Conservation (phyloP, 192 early-diverging fungal genomes). For the Coemansia sp. region DNA sequence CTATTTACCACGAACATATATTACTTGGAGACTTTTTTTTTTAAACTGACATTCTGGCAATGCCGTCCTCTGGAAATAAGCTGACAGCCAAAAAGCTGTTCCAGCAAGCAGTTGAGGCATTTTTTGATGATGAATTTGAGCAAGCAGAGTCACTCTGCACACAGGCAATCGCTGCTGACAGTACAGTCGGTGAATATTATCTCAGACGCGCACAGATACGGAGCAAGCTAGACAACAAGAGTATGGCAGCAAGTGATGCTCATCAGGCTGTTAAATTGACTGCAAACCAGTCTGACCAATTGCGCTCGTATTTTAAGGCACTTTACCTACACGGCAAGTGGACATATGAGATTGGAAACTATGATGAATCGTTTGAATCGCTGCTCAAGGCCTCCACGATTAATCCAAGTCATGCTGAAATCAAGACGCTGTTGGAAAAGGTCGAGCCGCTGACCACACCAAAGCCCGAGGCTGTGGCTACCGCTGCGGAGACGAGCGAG, state of each 20-base stretch:
- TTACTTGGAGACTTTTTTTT: neutral
- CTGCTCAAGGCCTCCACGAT: conserved; percentile 60
- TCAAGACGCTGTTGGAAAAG: conserved; percentile 34
- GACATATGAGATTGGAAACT: conserved; percentile 58
- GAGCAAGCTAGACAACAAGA: conserved; percentile 62
- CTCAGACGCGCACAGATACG: conserved; percentile 66
- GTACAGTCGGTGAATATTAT: conserved; percentile 61
- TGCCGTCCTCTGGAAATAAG: conserved; percentile 14
- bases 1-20: neutral
- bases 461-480: conserved; percentile 25
- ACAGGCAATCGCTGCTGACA: conserved; percentile 63
- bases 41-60: neutral
- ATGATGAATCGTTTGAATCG: conserved; percentile 59
- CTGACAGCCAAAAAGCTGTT: conserved; percentile 32
- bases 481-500: neutral
- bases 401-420: conserved; percentile 55
- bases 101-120: conserved; percentile 69
- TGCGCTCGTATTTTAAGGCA: conserved; percentile 63
- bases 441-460: conserved; percentile 47
- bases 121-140: conserved; percentile 77
- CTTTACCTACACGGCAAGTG: conserved; percentile 63
- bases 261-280: conserved; percentile 58
- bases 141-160: conserved; percentile 69
- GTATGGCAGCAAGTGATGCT: conserved; percentile 68
- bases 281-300: conserved; percentile 50